Percentiles rank a stretch among this genome's conserved stretches.
These are phyloP conservation scores for Apiotrichum laibachii DNA, from an alignment of 1,284 basidiomycete genomes.

Conservation along the genomic window DNA sequence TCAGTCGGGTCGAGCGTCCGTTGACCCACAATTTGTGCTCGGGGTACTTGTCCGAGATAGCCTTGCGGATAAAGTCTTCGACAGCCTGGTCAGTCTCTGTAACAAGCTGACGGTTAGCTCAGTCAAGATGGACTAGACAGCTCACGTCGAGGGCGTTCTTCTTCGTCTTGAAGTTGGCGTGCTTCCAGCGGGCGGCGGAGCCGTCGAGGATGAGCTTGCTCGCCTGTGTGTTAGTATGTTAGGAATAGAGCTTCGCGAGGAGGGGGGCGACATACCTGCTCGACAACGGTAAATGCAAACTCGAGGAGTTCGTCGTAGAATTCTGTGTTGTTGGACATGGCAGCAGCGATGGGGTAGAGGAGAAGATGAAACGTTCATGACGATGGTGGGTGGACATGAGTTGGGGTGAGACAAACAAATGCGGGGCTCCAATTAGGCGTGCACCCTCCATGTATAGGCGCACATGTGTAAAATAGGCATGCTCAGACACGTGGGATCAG, in stretches of 20 bases:
- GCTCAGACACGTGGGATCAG: neutral
- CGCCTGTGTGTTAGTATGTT: slow-evolving; percentile 12
- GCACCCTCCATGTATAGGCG: too few relatives aligned
- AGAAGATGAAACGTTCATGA: neutral
- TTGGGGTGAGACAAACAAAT: neutral
- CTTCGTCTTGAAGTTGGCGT: slow-evolving; percentile 29
- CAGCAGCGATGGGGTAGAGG: neutral
- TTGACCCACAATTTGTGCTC: slow-evolving; percentile 63
- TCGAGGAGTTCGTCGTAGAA: slow-evolving; percentile 30
- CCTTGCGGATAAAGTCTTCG: slow-evolving; percentile 75
- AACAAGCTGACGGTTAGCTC: slow-evolving; percentile 58
- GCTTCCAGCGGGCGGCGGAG: slow-evolving; percentile 31
- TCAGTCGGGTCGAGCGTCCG: slow-evolving; percentile 4
- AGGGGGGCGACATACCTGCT: slow-evolving; percentile 18
- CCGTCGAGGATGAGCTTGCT: slow-evolving; percentile 27
- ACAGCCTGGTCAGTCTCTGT: slow-evolving; percentile 92
- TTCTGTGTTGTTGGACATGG: slow-evolving; percentile 6
- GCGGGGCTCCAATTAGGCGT: slow-evolving; percentile 2
- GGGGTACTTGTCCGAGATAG: slow-evolving; percentile 69
- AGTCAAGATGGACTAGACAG: neutral
- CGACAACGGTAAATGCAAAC: slow-evolving; percentile 24
- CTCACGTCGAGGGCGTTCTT: slow-evolving; percentile 58
- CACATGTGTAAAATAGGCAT: too few relatives aligned
- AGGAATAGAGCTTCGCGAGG: too few relatives aligned
- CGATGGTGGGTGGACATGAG: neutral